Conservation (phyloP, 108 stramenopile species). For the Nitzschia palea region DNA sequence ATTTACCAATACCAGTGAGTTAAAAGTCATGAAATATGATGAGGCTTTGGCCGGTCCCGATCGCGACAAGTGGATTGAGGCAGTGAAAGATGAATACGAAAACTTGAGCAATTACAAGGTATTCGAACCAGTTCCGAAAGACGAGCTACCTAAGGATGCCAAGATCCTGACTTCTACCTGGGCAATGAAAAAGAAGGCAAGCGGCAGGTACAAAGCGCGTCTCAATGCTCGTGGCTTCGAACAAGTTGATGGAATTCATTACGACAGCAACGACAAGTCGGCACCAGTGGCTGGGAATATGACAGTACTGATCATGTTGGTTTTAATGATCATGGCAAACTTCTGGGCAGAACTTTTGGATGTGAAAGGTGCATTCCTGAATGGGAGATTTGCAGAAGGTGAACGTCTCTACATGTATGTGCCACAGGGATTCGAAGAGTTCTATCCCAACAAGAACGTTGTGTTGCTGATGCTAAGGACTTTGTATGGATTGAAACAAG, state of each 20-base stretch:
- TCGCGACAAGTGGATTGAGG: conserved; percentile 32
- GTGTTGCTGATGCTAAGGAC: conserved; percentile 16
- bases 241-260: conserved; percentile 33
- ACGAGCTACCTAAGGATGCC: conserved; percentile 28
- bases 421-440: conserved; percentile 37
- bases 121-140: conserved; percentile 6
- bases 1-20: conserved; percentile 35
- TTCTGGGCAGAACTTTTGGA: conserved; percentile 27
- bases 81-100: conserved; percentile 40
- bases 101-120: conserved; percentile 29
- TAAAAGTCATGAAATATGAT: conserved; percentile 42
- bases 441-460: conserved; percentile 6
- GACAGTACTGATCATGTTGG: conserved; percentile 21
- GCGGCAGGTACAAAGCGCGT: conserved; percentile 37
- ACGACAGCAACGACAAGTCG: conserved; percentile 16
- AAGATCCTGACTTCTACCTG: conserved; percentile 35
- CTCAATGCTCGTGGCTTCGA: conserved; percentile 38
- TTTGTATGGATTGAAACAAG: conserved; percentile 43
- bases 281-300: conserved; percentile 37
- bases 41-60: conserved; percentile 37
- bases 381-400: conserved; percentile 18
- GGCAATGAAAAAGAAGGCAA: conserved; percentile 54
- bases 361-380: conserved; percentile 39
- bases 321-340: conserved; percentile 31
- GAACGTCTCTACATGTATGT: conserved; percentile 27